Percentiles rank a stretch among this genome's conserved stretches.
Conservation (phyloP, 2,329 filamentous ascomycete species). For the Colletotrichum lindemuthianum region DNA sequence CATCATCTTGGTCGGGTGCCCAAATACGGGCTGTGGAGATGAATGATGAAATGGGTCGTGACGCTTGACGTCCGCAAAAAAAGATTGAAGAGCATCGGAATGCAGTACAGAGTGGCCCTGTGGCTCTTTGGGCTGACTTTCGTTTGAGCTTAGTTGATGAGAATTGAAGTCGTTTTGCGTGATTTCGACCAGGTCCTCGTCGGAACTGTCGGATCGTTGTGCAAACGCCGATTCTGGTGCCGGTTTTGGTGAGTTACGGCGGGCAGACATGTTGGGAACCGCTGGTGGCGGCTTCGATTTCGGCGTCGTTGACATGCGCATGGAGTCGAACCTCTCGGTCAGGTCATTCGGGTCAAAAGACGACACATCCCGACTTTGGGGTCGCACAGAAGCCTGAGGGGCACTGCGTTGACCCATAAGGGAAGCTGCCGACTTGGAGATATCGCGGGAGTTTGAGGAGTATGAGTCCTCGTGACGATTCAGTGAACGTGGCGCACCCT, state of each 20-base stretch:
- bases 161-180: slow-evolving; percentile 18
- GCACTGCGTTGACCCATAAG: slow-evolving; percentile 26
- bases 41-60: slow-evolving; percentile 32
- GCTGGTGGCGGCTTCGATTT: slow-evolving; percentile 16
- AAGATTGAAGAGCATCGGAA: slow-evolving; percentile 33
- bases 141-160: slow-evolving; percentile 9
- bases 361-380: slow-evolving; percentile 21
- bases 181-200: slow-evolving; percentile 30
- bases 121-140: slow-evolving; percentile 12
- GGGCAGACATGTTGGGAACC: slow-evolving; percentile 9
- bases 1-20: slow-evolving; percentile 55
- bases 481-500: slow-evolving; percentile 53
- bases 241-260: slow-evolving; percentile 2
- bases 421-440: slow-evolving; percentile 6
- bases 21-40: slow-evolving; percentile 44
- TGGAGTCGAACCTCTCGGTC: slow-evolving; percentile 32
- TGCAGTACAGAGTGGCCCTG: slow-evolving; percentile 33
- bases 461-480: slow-evolving; percentile 45
- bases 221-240: slow-evolving; percentile 9
- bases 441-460: slow-evolving; percentile 41
- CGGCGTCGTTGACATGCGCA: slow-evolving; percentile 33
- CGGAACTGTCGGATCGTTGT: slow-evolving; percentile 21
- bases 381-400: slow-evolving; percentile 43
- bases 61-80: slow-evolving; percentile 33
- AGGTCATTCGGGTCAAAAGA: slow-evolving; percentile 33